Evolutionary conservation across 2,329 filamentous ascomycete genomes (phyloP), one percentile per base, ranked within the genome.

Genomic region (Cryphonectria carpinicola): DNA sequence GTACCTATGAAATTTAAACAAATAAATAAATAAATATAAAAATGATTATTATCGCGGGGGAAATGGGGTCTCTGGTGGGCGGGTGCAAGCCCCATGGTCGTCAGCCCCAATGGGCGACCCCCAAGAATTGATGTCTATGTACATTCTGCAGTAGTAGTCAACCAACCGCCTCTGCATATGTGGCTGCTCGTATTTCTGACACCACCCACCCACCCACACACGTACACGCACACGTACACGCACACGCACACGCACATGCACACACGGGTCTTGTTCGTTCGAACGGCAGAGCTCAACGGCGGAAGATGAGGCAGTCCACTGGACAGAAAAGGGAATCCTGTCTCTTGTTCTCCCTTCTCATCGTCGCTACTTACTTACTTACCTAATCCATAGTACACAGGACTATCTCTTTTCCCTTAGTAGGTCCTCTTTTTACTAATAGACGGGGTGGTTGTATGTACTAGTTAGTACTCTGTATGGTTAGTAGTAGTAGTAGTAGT

Each of bases 161-260:
- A 28, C n/a, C 3, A 3, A 1, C 46, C 46, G 46, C n/a, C 46
- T 49, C 19, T n/a, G 46, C 46, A 49, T 49, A 6, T 49, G 46
- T 49, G 46, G 46, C 46, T 49, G 46, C 46, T 49, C 46, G 46
- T 49, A 49, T 49, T 49, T 49, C n/a, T 49, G 46, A 49, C 46
- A 49, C 46, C 46, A 49, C 46, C 32, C 32, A 39, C 37, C 11
- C 37, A 39, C 37, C 2, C 37, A 13, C 37, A 49, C 46, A 49
- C 28, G 2, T 2, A 39, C 37, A 39, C 37, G 2, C 37, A 39
- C 37, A 13, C 37, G n/a, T 22, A 49, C 46, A 49, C 28, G 2
- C 28, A 39, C 37, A 39, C 37, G 2, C 37, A 39, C 37, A 13
- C 37, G n/a, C 46, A 49, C 46, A 49, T 4, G 1, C 43, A 22